Percentiles rank a stretch among this genome's conserved stretches.
Conservation (phyloP, 2,329 filamentous ascomycete species). For the Ceratocystis lukuohia region DNA sequence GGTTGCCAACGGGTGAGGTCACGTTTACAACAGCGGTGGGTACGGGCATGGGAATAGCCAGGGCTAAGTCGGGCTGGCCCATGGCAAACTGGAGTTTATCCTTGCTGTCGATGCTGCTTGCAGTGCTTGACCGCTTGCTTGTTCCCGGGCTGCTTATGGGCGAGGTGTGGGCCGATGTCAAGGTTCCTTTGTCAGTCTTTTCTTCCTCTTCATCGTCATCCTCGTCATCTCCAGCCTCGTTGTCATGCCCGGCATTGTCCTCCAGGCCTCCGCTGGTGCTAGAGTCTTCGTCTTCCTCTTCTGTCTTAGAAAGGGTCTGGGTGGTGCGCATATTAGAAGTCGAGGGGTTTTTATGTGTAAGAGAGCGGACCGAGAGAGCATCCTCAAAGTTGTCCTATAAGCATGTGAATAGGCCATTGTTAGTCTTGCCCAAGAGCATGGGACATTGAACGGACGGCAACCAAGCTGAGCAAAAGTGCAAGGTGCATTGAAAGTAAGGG, state of each 20-base stretch:
- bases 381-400: constrained; percentile 69
- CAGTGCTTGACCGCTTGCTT: constrained; percentile 19
- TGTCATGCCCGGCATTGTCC: constrained; percentile 7
- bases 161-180: constrained; percentile 17
- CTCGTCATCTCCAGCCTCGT: constrained; percentile 12
- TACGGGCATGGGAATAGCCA: constrained; percentile 18
- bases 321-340: background rate
- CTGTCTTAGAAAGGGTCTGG: constrained; percentile 15
- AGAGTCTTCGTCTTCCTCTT: constrained; percentile 24
- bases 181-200: constrained; percentile 18
- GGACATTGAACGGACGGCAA: background rate
- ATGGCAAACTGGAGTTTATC: constrained; percentile 17
- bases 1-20: constrained; percentile 16
- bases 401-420: background rate
- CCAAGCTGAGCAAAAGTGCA: background rate
- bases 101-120: constrained; percentile 18
- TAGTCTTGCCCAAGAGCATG: constrained; percentile 5
- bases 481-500: background rate
- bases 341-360: constrained; percentile 36
- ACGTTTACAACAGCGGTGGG: constrained; percentile 17
- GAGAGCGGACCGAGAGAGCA: constrained; percentile 49
- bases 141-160: constrained; percentile 16
- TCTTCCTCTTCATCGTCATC: constrained; percentile 17
- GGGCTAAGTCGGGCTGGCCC: constrained; percentile 16
- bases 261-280: constrained; percentile 11